Base-by-base conservation (phyloP, 1,284 basidiomycete species). In the Boletus mariae region DNA sequence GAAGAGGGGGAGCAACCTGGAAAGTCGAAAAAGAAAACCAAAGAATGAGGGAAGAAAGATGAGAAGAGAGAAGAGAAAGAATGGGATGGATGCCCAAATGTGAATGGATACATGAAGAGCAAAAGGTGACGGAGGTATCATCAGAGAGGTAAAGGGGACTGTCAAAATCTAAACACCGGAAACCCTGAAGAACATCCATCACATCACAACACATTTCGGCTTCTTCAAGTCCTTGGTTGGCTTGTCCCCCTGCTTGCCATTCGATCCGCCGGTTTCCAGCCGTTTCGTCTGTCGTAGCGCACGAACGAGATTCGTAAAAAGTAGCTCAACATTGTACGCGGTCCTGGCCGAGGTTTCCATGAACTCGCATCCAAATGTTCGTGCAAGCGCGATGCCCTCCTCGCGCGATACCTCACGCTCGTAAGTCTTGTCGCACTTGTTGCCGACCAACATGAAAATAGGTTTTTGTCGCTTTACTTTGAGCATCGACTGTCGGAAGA, bases 301-400 rank as follows among this genome's bases (percentile, higher is more conserved):
- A 59, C 94, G 86, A 45, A 99, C 94, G 54, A 98, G 82, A 61
- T 85, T 88, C 70, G 82, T 91, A 75, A 99, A 99, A 31, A 96
- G 84, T 47, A 86, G 83, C 71, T 99, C 94, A 57, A 99, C 97
- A 70, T 98, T 98, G 67, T 90, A 82, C 47, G 95, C 87, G 49
- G 92, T 94, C 78, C 97, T 97, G 43, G 96, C 97, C 34, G 90
- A 94, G 35, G 96, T 96, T 74, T 98, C 96, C 71, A 95, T 90
- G 71, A 98, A 98, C 53, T 91, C 89, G 77, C 94, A 98, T 32
- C 92, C 93, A 66, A 96, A 92, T 53, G 84, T 80, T 61, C 86
- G 82, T 28, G 97, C 96, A 57, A 98, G 76, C 20, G 84, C 83
- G 17, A 82, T 80, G 4, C 95, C 97, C 71, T 98, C 96, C 69